Evolutionary conservation across 495 filamentous ascomycete species (phyloP).

Genomic region (Bacidia rubella): DNA sequence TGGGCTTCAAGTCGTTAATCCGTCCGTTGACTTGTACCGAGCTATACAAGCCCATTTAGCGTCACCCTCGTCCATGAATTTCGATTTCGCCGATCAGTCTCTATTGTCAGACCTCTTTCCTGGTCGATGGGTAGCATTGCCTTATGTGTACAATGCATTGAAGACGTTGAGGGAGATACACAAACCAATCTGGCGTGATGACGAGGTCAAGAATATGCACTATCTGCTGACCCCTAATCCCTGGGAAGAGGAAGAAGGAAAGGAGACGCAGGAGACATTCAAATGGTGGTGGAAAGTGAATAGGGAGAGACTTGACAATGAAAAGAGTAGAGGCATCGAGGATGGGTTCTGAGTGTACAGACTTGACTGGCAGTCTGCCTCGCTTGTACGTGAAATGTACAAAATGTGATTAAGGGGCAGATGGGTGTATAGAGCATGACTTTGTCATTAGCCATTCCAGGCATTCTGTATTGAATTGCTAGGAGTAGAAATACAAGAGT

Average conservation of each 20-base stretch:
- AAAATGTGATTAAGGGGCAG: too few species aligned
- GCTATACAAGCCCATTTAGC: conserved; percentile 39
- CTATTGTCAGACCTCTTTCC: conserved; percentile 53
- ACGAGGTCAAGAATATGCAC: conserved; percentile 64
- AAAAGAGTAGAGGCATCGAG: conserved; percentile 27
- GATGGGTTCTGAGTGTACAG: conserved; percentile 15
- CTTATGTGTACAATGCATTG: conserved; percentile 71
- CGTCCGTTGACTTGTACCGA: conserved; percentile 39
- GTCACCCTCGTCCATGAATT: conserved; percentile 29
- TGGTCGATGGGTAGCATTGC: conserved; percentile 57
- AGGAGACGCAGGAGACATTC: conserved; percentile 40
- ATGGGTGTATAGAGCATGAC: too few species aligned
- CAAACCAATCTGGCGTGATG: conserved; percentile 59
- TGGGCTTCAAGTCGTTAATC: conserved; percentile 60
- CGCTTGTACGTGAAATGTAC: too few species aligned
- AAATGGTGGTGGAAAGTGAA: conserved; percentile 54
- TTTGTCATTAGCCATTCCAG: too few species aligned
- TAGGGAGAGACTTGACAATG: conserved; percentile 34
- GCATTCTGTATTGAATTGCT: too few species aligned
- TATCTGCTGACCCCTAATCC: conserved; percentile 72
- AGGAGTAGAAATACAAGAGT: too few species aligned
- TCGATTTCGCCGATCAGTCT: conserved; percentile 67
- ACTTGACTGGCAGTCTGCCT: not conserved
- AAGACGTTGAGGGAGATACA: conserved; percentile 68
- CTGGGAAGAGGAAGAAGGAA: conserved; percentile 56